phyloP scores from a whole-genome alignment of 164 flowering plant species.

The Berberis thunbergii region DNA sequence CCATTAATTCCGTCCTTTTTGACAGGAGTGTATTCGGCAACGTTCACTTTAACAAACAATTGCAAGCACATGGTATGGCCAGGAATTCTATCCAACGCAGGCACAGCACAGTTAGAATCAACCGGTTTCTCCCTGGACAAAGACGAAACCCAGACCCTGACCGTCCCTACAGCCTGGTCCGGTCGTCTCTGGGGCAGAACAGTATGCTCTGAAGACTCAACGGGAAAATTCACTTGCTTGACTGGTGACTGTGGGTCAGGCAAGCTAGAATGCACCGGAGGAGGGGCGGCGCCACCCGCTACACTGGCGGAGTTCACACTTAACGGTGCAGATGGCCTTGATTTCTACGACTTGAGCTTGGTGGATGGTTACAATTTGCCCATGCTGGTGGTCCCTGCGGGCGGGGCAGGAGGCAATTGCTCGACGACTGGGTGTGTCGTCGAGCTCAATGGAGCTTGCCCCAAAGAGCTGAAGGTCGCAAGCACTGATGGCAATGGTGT shows the following conservation, averaged over 20 bases:
- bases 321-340: constrained; percentile 52
- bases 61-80: constrained; percentile 83
- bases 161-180: constrained; percentile 61
- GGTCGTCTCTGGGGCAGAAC: constrained; percentile 95
- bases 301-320: constrained; percentile 87
- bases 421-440: constrained; percentile 53
- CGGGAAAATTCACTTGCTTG: constrained; percentile 59
- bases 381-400: constrained; percentile 49
- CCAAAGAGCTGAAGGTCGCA: constrained; percentile 44
- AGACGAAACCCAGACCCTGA: constrained; percentile 35
- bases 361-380: constrained; percentile 87
- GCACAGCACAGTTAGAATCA: constrained; percentile 42
- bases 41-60: constrained; percentile 56
- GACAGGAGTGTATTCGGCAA: constrained; percentile 35
- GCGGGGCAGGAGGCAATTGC: constrained; percentile 60
- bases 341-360: constrained; percentile 84
- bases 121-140: constrained; percentile 65
- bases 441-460: constrained; percentile 67
- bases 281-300: constrained; percentile 70
- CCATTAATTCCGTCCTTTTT: neutral
- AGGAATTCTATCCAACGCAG: constrained; percentile 67
- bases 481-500: constrained; percentile 22
- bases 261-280: constrained; percentile 60
- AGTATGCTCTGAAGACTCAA: constrained; percentile 42
- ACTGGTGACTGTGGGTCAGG: constrained; percentile 93